A percentile compares a stretch with the other conserved stretches of the same genome.
phyloP scores from a whole-genome alignment of 345 rosid genomes.

The Gossypium anomalum region DNA sequence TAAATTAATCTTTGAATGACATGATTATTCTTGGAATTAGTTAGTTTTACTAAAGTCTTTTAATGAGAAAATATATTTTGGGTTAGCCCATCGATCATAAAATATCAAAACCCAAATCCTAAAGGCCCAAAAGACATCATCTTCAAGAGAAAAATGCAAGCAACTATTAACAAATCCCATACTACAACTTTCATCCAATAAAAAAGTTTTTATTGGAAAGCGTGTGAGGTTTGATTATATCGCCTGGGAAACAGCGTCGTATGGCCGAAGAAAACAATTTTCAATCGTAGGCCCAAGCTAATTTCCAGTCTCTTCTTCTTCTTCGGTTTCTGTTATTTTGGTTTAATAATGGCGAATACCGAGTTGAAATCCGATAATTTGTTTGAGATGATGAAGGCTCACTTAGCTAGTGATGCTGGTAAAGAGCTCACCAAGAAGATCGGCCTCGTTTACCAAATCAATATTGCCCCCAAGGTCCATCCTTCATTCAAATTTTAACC shows the following conservation, averaged over 20 bases:
- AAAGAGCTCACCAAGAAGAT: constrained; percentile 56
- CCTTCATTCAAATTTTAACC: neutral
- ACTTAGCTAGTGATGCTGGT: constrained; percentile 72
- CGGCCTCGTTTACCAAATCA: constrained; percentile 81
- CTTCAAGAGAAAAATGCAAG: neutral
- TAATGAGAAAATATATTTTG: neutral
- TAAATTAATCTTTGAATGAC: neutral
- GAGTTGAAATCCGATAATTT: constrained; percentile 66
- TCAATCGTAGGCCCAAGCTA: neutral
- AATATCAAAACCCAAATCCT: neutral
- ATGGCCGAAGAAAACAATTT: neutral
- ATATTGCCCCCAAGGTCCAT: constrained; percentile 87
- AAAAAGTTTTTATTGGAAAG: neutral
- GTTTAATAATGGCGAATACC: constrained; percentile 37
- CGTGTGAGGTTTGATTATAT: neutral
- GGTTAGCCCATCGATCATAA: neutral
- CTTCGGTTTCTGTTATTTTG: neutral
- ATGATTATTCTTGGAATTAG: neutral
- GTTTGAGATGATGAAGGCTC: constrained; percentile 62
- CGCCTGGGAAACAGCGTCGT: neutral
- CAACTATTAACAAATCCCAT: neutral
- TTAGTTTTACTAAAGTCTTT: neutral
- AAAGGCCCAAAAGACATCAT: neutral
- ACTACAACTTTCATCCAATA: neutral
- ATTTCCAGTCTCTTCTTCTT: neutral